These are phyloP conservation scores for Apiotrichum brassicae DNA, from an alignment of 1,284 basidiomycete species.

Conservation along the genomic window DNA sequence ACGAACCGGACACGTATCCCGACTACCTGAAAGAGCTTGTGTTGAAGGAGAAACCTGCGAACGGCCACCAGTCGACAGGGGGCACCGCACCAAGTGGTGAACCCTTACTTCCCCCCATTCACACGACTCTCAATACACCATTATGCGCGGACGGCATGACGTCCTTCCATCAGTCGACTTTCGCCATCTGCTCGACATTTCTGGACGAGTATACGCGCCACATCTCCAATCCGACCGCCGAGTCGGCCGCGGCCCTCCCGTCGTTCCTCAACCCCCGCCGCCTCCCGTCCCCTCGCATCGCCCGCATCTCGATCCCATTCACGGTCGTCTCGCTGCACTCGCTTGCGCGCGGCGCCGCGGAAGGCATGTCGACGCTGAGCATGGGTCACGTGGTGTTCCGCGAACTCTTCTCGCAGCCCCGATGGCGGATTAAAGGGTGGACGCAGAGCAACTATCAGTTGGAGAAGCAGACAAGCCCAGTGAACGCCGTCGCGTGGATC, in stretches of 20 bases:
- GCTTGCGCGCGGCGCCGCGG: conserved; percentile 56
- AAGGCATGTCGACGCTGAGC: conserved; percentile 72
- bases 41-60: background rate
- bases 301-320: conserved; percentile 33
- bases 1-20: conserved; percentile 13
- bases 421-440: conserved; percentile 36
- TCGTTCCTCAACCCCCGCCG: conserved; percentile 33
- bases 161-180: conserved; percentile 26
- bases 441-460: conserved; percentile 30
- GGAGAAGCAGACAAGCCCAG: conserved; percentile 4
- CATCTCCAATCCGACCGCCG: background rate
- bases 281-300: conserved; percentile 35
- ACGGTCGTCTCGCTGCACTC: conserved; percentile 52
- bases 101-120: background rate
- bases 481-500: conserved; percentile 31
- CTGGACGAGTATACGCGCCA: conserved; percentile 22
- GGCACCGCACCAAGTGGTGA: background rate
- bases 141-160: conserved; percentile 11
- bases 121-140: background rate
- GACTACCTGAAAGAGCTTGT: conserved; percentile 5
- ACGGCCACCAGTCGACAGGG: background rate
- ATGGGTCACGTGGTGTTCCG: conserved; percentile 70
- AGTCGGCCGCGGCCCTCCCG: conserved; percentile 16
- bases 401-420: conserved; percentile 53
- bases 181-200: conserved; percentile 19